A percentile compares a stretch with the other conserved stretches of the same genome.
phyloP scores from a whole-genome alignment of 1,284 basidiomycete genomes.

The Tausonia pullulans region DNA sequence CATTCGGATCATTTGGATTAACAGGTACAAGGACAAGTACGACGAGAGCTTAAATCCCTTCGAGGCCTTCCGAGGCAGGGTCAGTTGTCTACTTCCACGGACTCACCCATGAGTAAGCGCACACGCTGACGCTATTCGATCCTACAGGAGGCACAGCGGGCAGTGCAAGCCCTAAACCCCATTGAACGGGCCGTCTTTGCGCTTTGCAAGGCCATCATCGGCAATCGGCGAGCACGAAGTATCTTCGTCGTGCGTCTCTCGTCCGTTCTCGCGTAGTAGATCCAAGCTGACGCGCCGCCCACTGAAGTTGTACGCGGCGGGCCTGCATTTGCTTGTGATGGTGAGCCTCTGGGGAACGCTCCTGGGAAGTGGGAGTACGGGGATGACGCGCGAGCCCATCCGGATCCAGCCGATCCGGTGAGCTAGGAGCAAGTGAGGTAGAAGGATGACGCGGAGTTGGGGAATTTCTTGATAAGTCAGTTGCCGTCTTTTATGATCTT shows the following conservation, averaged over 20 bases:
- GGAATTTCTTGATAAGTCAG: too few species aligned
- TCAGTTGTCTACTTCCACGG: slow-evolving; percentile 38
- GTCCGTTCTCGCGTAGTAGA: not conserved
- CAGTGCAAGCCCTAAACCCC: slow-evolving; percentile 81
- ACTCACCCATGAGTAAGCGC: not conserved
- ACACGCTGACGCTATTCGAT: slow-evolving; percentile 7
- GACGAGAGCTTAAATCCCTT: slow-evolving; percentile 97
- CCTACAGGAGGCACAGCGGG: slow-evolving; percentile 78
- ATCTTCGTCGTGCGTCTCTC: slow-evolving; percentile 24
- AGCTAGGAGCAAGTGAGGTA: not conserved
- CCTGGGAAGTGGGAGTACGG: not conserved
- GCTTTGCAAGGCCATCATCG: slow-evolving; percentile 73
- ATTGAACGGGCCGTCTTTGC: slow-evolving; percentile 78
- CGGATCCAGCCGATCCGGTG: slow-evolving; percentile 6
- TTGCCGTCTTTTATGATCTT: too few species aligned
- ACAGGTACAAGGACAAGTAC: slow-evolving; percentile 68
- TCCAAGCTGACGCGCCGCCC: not conserved
- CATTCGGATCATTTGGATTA: slow-evolving; percentile 46
- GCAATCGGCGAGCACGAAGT: slow-evolving; percentile 64
- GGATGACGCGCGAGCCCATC: slow-evolving; percentile 3
- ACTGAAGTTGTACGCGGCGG: slow-evolving; percentile 54
- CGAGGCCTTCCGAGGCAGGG: slow-evolving; percentile 86
- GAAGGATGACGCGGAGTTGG: too few species aligned
- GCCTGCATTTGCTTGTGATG: slow-evolving; percentile 65
- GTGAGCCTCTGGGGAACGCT: slow-evolving; percentile 36